Evolutionary conservation across 257 asterid species (phyloP).

Genomic region (Scutellaria baicalensis): DNA sequence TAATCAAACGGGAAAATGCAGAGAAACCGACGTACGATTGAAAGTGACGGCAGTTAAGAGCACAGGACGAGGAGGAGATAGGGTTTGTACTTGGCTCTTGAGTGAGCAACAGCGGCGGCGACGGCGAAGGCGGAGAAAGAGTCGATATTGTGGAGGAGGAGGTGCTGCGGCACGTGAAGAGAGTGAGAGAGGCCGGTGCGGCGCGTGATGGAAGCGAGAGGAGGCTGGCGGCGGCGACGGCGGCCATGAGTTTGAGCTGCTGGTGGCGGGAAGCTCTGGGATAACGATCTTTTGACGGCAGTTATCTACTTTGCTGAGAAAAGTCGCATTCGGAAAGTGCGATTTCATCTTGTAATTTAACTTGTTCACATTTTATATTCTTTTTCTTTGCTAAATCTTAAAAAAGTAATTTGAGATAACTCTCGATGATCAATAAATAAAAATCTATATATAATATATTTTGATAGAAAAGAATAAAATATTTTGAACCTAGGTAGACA

Average conservation of each 20-base stretch:
- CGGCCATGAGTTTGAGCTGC: slow-evolving; percentile 26
- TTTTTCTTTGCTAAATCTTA: too few species aligned
- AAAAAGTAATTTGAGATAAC: too few species aligned
- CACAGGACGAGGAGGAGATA: slow-evolving; percentile 40
- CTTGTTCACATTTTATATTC: too few species aligned
- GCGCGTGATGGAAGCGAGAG: slow-evolving; percentile 28
- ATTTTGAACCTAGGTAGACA: too few species aligned
- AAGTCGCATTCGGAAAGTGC: too few species aligned
- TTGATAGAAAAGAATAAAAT: too few species aligned
- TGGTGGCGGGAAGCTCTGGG: slow-evolving; percentile 30
- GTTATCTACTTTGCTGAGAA: too few species aligned
- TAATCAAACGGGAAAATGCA: not conserved
- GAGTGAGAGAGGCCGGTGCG: slow-evolving; percentile 15
- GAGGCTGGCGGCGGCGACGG: slow-evolving; percentile 24
- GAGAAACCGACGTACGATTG: slow-evolving; percentile 34
- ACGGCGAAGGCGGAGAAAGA: slow-evolving; percentile 11
- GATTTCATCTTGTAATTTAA: too few species aligned
- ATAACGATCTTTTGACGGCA: not conserved
- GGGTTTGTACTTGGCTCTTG: slow-evolving; percentile 20
- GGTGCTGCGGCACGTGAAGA: slow-evolving; percentile 23
- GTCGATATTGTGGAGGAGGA: slow-evolving; percentile 13
- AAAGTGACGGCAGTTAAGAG: slow-evolving; percentile 75
- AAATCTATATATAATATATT: too few species aligned
- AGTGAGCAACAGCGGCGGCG: slow-evolving; percentile 14
- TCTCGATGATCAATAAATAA: too few species aligned